Conservation (phyloP, 208 protist genomes). For the Wallacemonas sp. region DNA sequence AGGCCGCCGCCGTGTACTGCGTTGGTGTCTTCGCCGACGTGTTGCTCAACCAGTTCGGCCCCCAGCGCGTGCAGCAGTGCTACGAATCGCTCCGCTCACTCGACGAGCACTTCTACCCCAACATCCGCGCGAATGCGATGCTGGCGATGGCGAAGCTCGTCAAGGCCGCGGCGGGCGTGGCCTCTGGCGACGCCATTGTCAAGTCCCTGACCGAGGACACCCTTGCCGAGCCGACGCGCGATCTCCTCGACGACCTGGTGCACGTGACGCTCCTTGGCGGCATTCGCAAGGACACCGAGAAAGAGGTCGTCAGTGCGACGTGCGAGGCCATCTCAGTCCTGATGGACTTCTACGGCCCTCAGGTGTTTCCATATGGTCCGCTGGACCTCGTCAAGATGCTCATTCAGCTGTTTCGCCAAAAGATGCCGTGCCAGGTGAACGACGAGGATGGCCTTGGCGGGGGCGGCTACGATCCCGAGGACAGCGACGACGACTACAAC, state of each 20-base stretch:
- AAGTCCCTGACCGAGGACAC: conserved; percentile 44
- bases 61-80: conserved; percentile 49
- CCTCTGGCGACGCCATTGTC: conserved; percentile 11
- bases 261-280: conserved; percentile 41
- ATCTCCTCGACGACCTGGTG: conserved; percentile 54
- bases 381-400: conserved; percentile 50
- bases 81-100: conserved; percentile 47
- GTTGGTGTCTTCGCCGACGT: conserved; percentile 82
- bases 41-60: conserved; percentile 45
- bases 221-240: conserved; percentile 42
- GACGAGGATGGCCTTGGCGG: conserved; percentile 26
- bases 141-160: conserved; percentile 60
- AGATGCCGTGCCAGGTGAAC: conserved; percentile 46
- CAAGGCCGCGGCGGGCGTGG: conserved; percentile 49
- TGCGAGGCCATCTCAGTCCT: conserved; percentile 68
- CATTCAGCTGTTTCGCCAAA: conserved; percentile 52
- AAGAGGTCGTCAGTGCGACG: conserved; percentile 69
- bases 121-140: conserved; percentile 69
- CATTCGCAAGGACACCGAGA: conserved; percentile 61
- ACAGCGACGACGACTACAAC: conserved; percentile 31
- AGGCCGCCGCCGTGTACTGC: conserved; percentile 76
- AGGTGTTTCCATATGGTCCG: conserved; percentile 39
- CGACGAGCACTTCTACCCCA: conserved; percentile 61
- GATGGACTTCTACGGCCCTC: conserved; percentile 76
- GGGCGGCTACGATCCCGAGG: conserved; percentile 34